These are phyloP conservation scores for Cyclocybe aegerita DNA, from an alignment of 768 basidiomycete species.

Conservation along the genomic window DNA sequence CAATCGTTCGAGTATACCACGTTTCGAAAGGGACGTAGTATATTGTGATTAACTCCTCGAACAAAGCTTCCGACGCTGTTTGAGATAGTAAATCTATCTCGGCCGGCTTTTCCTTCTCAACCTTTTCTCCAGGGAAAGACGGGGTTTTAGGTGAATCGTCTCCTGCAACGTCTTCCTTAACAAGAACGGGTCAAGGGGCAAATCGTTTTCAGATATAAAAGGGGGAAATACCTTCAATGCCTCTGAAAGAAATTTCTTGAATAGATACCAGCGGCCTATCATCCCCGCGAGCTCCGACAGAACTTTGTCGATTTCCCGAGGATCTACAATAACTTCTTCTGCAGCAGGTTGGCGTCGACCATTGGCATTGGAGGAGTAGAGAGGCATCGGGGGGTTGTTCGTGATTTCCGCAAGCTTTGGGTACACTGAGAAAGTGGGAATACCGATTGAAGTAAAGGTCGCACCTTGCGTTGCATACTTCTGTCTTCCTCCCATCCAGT, in stretches of 20 bases:
- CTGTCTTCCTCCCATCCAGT: conserved; percentile 93
- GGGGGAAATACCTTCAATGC: conserved; percentile 54
- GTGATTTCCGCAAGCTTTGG: conserved; percentile 47
- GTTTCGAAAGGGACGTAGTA: conserved; percentile 90
- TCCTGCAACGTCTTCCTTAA: conserved; percentile 4
- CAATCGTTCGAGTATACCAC: conserved; percentile 85
- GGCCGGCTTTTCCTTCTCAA: background rate
- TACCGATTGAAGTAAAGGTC: conserved; percentile 1
- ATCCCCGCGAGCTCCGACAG: conserved; percentile 89
- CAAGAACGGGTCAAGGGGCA: background rate
- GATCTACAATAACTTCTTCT: conserved; percentile 69
- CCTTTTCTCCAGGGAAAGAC: conserved; percentile 14
- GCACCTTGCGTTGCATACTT: conserved; percentile 74
- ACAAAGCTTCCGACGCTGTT: conserved; percentile 54
- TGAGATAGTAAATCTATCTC: conserved; percentile 33
- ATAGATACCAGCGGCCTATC: conserved; percentile 89
- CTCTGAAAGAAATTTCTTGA: conserved; percentile 82
- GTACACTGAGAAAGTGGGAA: background rate
- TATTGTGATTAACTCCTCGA: conserved; percentile 63
- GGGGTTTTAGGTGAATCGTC: conserved; percentile 3
- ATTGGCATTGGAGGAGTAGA: conserved; percentile 28
- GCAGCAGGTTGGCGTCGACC: conserved; percentile 26
- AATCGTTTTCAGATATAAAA: background rate
- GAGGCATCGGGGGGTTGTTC: conserved; percentile 36
- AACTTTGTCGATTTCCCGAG: conserved; percentile 88